Conservation (phyloP, 108 stramenopile species). For the Epithemia pelagica region DNA sequence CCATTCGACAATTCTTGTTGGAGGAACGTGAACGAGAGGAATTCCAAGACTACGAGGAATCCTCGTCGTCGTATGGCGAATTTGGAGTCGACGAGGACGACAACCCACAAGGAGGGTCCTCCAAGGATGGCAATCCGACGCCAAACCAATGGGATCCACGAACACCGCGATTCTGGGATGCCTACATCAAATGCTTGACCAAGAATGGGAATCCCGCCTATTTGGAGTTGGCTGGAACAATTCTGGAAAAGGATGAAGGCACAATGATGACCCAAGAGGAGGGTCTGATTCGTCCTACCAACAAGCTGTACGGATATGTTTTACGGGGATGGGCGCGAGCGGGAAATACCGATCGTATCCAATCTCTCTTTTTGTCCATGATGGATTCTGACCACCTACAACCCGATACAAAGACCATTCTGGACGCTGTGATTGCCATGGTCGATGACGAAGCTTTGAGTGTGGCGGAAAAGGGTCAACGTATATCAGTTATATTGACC, state of each 20-base stretch:
- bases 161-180: background rate
- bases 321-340: background rate
- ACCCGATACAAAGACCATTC: background rate
- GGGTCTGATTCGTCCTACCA: background rate
- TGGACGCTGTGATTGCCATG: background rate
- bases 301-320: background rate
- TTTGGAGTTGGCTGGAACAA: background rate
- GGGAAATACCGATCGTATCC: background rate
- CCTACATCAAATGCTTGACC: background rate
- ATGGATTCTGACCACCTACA: too few species aligned
- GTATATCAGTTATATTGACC: background rate
- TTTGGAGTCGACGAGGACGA: background rate
- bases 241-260: background rate
- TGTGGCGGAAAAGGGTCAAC: background rate
- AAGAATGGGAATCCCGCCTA: background rate
- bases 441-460: background rate
- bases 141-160: background rate
- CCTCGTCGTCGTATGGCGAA: too few species aligned
- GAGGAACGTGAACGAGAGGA: background rate
- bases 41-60: background rate
- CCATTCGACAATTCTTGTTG: background rate
- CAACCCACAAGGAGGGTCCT: background rate
- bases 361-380: background rate
- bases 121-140: background rate
- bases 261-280: background rate